Evolutionary conservation across 2,329 filamentous ascomycete genomes (phyloP), one percentile per base, ranked within the genome.

Genomic region (Diaporthe ilicicola): DNA sequence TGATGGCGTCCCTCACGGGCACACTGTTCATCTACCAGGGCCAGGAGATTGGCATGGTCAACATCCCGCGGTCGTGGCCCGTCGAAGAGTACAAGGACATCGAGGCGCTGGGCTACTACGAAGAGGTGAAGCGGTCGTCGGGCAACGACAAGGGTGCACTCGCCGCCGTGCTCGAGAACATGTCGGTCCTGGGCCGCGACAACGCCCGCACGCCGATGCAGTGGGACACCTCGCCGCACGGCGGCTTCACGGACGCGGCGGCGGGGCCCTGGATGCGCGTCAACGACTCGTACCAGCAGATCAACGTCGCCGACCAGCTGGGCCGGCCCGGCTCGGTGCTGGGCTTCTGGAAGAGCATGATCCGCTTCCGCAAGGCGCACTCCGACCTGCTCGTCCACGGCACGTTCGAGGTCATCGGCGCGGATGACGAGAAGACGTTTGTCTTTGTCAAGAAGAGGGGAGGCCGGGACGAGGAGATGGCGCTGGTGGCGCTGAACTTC

Each of bases 151-250:
- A 79, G 10, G 80, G 82, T 50, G 80, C 78, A 34, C 79, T 88
- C 1, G 81, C 81, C 15, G 81, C 84, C 46, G 87, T 85, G 0
- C 84, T 86, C 75, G 78, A 82, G 10, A 83, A 87, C 48, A 81
- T 93, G 65, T 86, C 90, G 73, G 83, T 86, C 71, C 85, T 92
- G 37, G 90, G 86, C 7, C 83, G 90, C 39, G 91, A 93, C 77
- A 89, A 93, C 76, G 86, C 90, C 10, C 84, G 91, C n/a, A 86
- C 89, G 4, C 91, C 91, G 0, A 89, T 94, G 82, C 90, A 91
- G 73, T 93, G 91, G 91, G 85, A 85, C 69, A 83, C 78, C 0
- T 81, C 81, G 0, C 78, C 82, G 1, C 84, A 90, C 73, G 89
- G 88, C 0, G 91, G 91, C 1, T 93, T 93, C 81, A 90, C 89